Base-by-base conservation (phyloP, 169 alveolate species). In the Eimeria falciformis region DNA sequence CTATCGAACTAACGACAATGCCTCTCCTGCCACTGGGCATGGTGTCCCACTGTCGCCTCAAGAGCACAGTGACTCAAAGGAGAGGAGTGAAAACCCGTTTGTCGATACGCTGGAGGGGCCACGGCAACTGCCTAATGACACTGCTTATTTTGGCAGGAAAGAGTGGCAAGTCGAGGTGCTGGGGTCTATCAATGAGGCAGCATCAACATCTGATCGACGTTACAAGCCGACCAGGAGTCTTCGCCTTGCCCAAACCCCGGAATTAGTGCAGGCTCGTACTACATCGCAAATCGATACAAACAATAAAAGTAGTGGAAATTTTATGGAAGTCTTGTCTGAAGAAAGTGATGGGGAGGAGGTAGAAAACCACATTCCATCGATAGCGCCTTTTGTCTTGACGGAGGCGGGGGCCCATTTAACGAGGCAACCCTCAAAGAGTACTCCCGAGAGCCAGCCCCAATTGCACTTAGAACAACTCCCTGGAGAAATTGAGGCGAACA, bases 231-330 rank as follows among this genome's bases (percentile, higher is more conserved):
- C 55, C n/a, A 27, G 77, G n/a, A 56, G 90, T 40, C 77, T 81
- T 17, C 90, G 90, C 53, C 21, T 18, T 40, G 77, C 77, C 43
- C 77, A 81, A 33, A n/a, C 33, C 5, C 3, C 90, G 56, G 75
- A 37, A 25, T n/a, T 27, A 75, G 62, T 46, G 2, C 47, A 45
- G 58, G 45, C 17, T 5, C 90, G 77, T 53, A 68, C 73, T 21
- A 27, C 56, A 81, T 81, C 90, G 90, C 90, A 81, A 29, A 21
- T 75, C 33, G 90, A 81, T 7, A 56, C 37, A 21, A 46, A 27
- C 37, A 47, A 18, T 21, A 29, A 23, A 17, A 17, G 5, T 14
- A 25, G 23, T 11, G 43, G 4, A 17, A 62, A 23, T 2, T 29
- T 29, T 62, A 17, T n/a, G 18, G 37, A n/a, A 62, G 27, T 1